phyloP scores from a whole-genome alignment of 2,329 filamentous ascomycete genomes.

The Drechslerella stenobrocha region DNA sequence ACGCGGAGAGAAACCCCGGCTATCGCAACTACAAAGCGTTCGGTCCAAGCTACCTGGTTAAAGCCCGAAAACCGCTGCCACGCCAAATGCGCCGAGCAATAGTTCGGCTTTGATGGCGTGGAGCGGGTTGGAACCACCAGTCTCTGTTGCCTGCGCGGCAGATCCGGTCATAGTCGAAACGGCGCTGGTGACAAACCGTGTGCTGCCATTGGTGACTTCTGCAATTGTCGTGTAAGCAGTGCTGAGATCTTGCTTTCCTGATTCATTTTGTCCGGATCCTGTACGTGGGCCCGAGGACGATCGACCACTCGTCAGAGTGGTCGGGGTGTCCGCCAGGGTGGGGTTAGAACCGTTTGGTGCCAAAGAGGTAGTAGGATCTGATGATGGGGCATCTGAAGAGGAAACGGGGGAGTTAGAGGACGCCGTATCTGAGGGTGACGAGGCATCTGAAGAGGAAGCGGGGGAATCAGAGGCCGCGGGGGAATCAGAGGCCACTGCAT shows the following conservation, averaged over 20 bases:
- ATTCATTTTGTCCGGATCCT: conserved; percentile 30
- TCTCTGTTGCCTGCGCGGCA: not conserved
- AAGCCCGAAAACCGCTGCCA: conserved; percentile 33
- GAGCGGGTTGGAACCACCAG: conserved; percentile 14
- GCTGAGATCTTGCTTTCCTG: conserved; percentile 24
- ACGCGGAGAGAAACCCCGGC: not conserved
- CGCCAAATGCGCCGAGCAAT: conserved; percentile 24
- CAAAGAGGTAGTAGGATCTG: conserved; percentile 23
- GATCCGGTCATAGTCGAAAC: conserved; percentile 32
- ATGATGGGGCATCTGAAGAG: conserved; percentile 27
- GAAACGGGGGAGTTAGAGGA: not conserved
- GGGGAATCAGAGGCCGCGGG: not conserved
- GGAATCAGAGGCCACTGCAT: not conserved
- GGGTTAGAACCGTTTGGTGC: conserved; percentile 34
- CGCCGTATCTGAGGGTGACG: not conserved
- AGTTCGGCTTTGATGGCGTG: conserved; percentile 31
- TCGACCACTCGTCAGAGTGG: conserved; percentile 42
- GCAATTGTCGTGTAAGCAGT: conserved; percentile 40
- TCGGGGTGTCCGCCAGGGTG: conserved; percentile 26
- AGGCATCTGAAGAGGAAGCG: not conserved
- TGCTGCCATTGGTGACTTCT: conserved; percentile 29
- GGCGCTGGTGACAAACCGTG: conserved; percentile 32
- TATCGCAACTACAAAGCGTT: not conserved
- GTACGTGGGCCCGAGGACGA: conserved; percentile 25
- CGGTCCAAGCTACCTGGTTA: conserved; percentile 9